Conservation (phyloP, 2,329 filamentous ascomycete species). For the Penicillium sclerotigenum region DNA sequence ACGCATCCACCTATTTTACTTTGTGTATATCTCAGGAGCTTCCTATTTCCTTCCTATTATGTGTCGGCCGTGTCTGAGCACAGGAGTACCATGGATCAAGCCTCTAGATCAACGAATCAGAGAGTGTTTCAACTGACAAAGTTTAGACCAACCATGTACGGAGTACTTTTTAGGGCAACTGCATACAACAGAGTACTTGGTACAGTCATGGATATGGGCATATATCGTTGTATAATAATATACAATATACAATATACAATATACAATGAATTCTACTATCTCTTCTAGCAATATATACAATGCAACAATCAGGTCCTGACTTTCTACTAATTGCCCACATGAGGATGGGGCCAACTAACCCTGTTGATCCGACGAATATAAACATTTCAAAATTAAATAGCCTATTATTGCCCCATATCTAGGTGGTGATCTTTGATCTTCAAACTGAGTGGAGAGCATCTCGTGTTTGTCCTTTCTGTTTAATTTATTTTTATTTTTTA, state of each 20-base stretch:
- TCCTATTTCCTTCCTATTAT: no score
- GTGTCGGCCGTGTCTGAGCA: not conserved
- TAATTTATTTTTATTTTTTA: not conserved
- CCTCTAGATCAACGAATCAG: not conserved
- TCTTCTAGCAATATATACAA: not conserved
- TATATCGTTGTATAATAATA: not conserved
- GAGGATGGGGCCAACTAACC: not conserved
- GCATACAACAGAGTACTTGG: not conserved
- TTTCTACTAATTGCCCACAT: no score
- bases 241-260: not conserved
- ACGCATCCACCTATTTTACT: no score
- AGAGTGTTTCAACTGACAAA: not conserved
- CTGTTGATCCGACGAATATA: not conserved
- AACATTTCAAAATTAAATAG: not conserved
- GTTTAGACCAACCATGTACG: not conserved
- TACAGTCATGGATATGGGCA: no score
- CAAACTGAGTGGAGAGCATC: not conserved
- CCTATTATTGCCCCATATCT: not conserved
- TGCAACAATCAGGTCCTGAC: no score
- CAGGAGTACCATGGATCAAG: not conserved
- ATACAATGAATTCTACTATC: not conserved
- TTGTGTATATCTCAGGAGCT: no score
- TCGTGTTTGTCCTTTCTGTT: not conserved
- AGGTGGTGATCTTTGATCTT: slow-evolving; percentile 3
- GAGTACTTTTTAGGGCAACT: not conserved